Conservation (phyloP, 2,329 filamentous ascomycete species). For the Verticillium albo-atrum region DNA sequence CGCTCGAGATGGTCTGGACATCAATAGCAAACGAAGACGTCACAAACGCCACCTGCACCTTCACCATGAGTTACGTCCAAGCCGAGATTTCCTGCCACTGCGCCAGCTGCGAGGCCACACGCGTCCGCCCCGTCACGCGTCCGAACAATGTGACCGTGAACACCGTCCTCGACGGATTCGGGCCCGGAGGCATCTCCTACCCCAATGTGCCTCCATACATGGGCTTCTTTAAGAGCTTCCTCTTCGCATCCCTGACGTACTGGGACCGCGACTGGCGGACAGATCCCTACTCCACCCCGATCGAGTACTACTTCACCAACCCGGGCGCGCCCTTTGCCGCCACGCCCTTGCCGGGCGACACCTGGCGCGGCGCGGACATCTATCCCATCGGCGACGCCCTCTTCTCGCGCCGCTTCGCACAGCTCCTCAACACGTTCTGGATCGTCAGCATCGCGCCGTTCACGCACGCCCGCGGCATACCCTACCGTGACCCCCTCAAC, state of each 20-base stretch:
- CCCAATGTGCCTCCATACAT: neutral
- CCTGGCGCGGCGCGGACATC: neutral
- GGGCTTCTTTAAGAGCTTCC: neutral
- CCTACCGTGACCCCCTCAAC: neutral
- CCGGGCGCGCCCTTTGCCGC: neutral
- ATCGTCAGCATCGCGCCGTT: neutral
- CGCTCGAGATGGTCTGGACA: neutral
- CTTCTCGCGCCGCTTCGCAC: constrained; percentile 1
- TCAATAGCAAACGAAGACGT: neutral
- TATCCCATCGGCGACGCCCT: neutral
- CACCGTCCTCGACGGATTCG: neutral
- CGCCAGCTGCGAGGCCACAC: neutral
- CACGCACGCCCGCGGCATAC: neutral
- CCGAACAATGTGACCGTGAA: neutral
- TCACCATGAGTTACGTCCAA: neutral
- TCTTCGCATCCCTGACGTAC: neutral
- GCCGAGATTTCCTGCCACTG: constrained; percentile 1
- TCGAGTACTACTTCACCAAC: constrained; percentile 4
- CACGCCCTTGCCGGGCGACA: neutral
- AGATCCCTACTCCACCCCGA: neutral
- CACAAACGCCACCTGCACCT: neutral
- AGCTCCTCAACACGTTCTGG: constrained; percentile 5
- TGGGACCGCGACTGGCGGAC: neutral
- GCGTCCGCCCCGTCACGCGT: neutral
- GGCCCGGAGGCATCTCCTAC: neutral